Evolutionary conservation across 202 grass and related monocot species (phyloP), one percentile per base, ranked within the genome.

Genomic region (Musa balbisiana): DNA sequence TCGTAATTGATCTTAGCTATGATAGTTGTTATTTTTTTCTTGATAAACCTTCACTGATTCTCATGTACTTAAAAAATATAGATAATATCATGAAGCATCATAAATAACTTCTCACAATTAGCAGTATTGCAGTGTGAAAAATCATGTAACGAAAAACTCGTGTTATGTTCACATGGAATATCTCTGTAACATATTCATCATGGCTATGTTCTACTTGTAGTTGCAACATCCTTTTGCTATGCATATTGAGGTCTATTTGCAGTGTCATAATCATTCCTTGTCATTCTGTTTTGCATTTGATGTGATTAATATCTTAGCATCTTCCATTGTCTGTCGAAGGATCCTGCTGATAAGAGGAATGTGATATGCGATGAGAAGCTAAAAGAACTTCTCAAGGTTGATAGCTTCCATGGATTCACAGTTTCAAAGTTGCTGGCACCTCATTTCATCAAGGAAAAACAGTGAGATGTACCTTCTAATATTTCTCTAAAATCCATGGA

Each of bases 331-430:
- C 75, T 79, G 25, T 81, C 76, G 15, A 74, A 99, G 95, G 95
- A 99, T 85, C 95, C 95, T 83, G 88, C 91, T 88, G 91, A 99
- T 53, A 88, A 85, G 76, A 99, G 95, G 83, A 99, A 92, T 69
- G 89, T 99, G 82, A 80, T 99, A 56, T 99, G 95, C 2, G 95
- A 99, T 56, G 87, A 99, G 67, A 99, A 99, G 80, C 86, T 99
- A 75, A 99, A 95, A 83, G 87, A 99, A 73, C 85, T 99, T 55
- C 85, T 99, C 6, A 88, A 94, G 53, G 95, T 99, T 71, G 91
- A 99, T 78, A 82, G 89, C 2, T 99, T 99, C 81, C 89, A 49
- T 10, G 95, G 95, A 59, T 99, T 99, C 69, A 78, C 87, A 1
- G 89, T 99, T 76, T 87, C 95, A 0, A 99, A 95, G 84, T 86